A percentile compares a stretch with the other conserved stretches of the same genome.
Conservation (phyloP, 495 filamentous ascomycete species). For the Massariosphaeria phaeospora region DNA sequence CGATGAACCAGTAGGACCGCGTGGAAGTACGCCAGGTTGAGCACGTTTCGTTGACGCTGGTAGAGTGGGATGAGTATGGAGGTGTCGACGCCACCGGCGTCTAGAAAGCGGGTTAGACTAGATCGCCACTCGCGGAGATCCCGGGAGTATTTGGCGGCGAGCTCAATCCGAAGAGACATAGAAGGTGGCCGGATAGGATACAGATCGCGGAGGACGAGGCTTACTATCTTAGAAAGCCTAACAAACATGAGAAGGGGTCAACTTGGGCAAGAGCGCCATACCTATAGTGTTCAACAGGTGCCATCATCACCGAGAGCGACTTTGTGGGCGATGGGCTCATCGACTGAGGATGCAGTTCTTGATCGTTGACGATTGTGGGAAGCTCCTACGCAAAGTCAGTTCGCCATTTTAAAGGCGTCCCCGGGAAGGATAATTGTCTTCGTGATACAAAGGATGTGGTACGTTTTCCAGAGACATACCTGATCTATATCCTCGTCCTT, state of each 20-base stretch:
- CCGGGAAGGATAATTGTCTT: background rate
- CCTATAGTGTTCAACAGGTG: constrained; percentile 22
- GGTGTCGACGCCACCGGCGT: constrained; percentile 11
- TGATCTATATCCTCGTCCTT: constrained; percentile 39
- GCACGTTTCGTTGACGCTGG: constrained; percentile 25
- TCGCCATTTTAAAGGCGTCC: background rate
- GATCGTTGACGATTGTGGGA: constrained; percentile 39
- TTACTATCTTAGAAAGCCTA: constrained; percentile 18
- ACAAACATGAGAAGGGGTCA: background rate
- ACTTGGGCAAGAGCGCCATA: background rate
- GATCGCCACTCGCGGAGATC: constrained; percentile 17
- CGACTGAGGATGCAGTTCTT: constrained; percentile 30
- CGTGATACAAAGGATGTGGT: background rate
- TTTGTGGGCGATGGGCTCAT: constrained; percentile 9
- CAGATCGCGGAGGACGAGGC: constrained; percentile 14
- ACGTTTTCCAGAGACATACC: background rate
- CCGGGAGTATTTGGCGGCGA: constrained; percentile 16
- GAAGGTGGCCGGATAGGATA: constrained; percentile 21
- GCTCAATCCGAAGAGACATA: constrained; percentile 12
- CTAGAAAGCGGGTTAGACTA: constrained; percentile 17
- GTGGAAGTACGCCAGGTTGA: constrained; percentile 23
- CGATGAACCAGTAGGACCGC: constrained; percentile 18
- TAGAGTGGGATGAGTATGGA: constrained; percentile 21
- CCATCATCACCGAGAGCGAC: constrained; percentile 19
- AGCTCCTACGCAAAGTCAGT: constrained; percentile 31